These are phyloP conservation scores for Hypoxylon intermedium DNA, from an alignment of 495 filamentous ascomycete genomes.

Conservation along the genomic window DNA sequence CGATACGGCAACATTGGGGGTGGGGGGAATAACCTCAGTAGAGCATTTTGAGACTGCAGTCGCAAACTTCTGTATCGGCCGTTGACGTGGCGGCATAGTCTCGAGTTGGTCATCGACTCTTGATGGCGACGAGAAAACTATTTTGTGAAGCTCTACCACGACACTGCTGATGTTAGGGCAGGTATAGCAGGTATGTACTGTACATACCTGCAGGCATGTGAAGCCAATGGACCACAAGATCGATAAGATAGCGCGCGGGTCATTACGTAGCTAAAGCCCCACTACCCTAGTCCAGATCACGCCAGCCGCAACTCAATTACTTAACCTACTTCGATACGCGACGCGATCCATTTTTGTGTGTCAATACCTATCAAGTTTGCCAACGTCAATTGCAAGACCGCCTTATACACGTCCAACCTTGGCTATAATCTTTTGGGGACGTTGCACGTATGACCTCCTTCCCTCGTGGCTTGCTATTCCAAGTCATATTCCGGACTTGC, in stretches of 20 bases:
- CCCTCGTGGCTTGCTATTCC: too few species aligned
- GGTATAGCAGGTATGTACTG: too few species aligned
- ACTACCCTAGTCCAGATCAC: too few species aligned
- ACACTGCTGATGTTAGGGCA: too few species aligned
- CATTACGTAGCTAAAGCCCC: too few species aligned
- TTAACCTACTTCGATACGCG: background rate
- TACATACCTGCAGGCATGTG: too few species aligned
- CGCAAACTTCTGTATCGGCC: conserved; percentile 91
- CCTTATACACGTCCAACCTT: background rate
- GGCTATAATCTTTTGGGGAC: background rate
- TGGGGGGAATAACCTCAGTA: conserved; percentile 73
- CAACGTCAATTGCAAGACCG: background rate
- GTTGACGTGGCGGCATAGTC: conserved; percentile 50
- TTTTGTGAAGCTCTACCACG: too few species aligned
- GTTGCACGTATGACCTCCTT: conserved; percentile 29
- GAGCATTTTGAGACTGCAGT: conserved; percentile 83
- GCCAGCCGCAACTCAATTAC: background rate
- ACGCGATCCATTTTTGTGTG: background rate
- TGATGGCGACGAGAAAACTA: too few species aligned
- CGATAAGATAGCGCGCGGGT: too few species aligned
- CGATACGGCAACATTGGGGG: too few species aligned
- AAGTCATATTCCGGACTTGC: background rate
- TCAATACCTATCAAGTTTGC: background rate
- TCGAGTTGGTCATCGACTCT: background rate
- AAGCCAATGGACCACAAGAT: too few species aligned